Evolutionary conservation across 2,329 filamentous ascomycete species (phyloP).

Genomic region (Teratosphaeriaceae sp.): DNA sequence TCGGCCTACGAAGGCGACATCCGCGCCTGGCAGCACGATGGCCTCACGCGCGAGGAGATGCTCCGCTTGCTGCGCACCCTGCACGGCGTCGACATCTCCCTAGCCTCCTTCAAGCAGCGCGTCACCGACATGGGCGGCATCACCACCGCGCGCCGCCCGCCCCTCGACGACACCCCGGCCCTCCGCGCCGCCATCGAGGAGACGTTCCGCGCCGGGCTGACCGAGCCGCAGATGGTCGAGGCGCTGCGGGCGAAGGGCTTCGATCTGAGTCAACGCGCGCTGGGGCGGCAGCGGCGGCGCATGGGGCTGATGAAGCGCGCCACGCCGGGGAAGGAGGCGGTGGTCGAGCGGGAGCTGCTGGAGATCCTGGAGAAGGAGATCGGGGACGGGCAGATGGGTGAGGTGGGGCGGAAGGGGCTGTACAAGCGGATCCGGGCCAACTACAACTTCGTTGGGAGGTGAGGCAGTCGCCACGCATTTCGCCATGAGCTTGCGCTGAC

Average conservation of each 20-base stretch:
- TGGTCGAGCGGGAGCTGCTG: background rate
- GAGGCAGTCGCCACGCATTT: no score
- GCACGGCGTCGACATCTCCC: background rate
- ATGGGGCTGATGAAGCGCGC: background rate
- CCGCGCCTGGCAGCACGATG: background rate
- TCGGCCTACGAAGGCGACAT: background rate
- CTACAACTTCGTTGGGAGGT: background rate
- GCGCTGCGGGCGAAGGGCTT: background rate
- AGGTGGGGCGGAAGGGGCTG: background rate
- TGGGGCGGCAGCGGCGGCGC: background rate
- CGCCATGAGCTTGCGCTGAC: no score
- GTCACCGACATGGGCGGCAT: no score
- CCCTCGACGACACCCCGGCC: background rate
- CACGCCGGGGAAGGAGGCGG: background rate
- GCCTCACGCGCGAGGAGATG: background rate
- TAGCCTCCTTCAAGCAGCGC: no score
- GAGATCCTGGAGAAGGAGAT: background rate
- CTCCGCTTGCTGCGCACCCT: background rate
- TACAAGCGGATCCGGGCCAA: background rate
- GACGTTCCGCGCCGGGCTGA: background rate
- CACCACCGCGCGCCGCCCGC: no score
- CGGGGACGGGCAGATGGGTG: background rate
- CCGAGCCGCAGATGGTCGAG: background rate
- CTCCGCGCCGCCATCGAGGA: background rate
- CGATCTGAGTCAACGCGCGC: background rate